A percentile compares a stretch with the other conserved stretches of the same genome.
Conservation (phyloP, 331 rosid species). For the Saraca asoca region DNA sequence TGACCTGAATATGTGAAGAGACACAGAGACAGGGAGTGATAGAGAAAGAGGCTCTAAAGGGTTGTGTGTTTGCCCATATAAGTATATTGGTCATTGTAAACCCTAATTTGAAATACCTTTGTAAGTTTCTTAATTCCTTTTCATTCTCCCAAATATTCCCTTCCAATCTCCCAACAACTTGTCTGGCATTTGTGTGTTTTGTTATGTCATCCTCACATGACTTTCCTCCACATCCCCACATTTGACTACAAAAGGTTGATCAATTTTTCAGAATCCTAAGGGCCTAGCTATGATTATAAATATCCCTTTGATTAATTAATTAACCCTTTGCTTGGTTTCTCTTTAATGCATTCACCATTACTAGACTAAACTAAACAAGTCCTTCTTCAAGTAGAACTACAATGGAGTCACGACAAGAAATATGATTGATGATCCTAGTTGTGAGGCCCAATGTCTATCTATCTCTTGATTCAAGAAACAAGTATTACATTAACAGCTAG, state of each 20-base stretch:
- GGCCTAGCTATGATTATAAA: background rate
- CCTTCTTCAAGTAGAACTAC: constrained; percentile 22
- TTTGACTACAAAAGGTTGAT: constrained; percentile 34
- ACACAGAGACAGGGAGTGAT: constrained; percentile 19
- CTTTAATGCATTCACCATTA: constrained; percentile 30
- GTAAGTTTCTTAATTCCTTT: constrained; percentile 63
- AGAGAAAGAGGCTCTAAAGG: constrained; percentile 51
- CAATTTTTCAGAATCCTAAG: constrained; percentile 36
- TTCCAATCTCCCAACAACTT: constrained; percentile 54
- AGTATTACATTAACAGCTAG: too few relatives aligned
- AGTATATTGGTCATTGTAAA: constrained; percentile 47
- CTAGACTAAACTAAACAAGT: constrained; percentile 24
- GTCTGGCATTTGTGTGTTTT: constrained; percentile 42
- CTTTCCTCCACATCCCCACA: constrained; percentile 30
- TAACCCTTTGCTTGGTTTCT: too few relatives aligned
- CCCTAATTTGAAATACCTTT: constrained; percentile 47
- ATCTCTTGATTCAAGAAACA: background rate
- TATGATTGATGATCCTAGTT: constrained; percentile 38
- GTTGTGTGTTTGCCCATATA: constrained; percentile 71
- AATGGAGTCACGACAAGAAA: constrained; percentile 26
- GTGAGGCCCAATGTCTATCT: constrained; percentile 35
- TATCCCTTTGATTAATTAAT: too few relatives aligned
- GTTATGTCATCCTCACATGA: constrained; percentile 41
- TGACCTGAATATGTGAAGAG: constrained; percentile 60
- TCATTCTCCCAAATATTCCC: constrained; percentile 66